Evolutionary conservation across 2,329 filamentous ascomycete genomes (phyloP), one percentile per base, ranked within the genome.

Genomic region (Sporothrix brunneoviolacea): DNA sequence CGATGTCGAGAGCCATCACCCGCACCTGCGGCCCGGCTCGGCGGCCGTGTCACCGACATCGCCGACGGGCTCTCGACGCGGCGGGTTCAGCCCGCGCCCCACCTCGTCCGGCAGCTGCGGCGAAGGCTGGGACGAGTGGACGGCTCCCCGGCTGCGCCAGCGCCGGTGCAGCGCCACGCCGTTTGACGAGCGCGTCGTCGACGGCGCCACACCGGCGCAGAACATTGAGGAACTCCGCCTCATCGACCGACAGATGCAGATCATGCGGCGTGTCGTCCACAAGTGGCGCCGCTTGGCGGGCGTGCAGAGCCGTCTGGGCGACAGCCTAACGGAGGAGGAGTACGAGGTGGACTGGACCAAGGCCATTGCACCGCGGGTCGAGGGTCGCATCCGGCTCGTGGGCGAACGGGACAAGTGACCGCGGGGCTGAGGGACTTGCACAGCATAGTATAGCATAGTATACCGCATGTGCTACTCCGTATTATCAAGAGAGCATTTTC

Each of bases 331-430:
- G 51, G 72, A 81, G 45, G 75, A 70, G 1, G 81, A 82, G 54
- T 72, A 72, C 39, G 76, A 82, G 45, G 81, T 85, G 28, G 76
- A 84, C 56, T 95, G 89, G 88, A 91, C 88, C 8, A 80, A 79
- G 54, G 84, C 87, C 2, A 91, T 95, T 64, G 80, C 84, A 50
- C 90, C 90, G 1, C 76, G 77, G 51, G 54, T 91, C 8, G 89
- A 95, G 63, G 88, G 88, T 1, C 77, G 89, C 42, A 94, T 95
- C 37, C 65, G 63, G 28, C 76, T 75, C 64, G 61, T 75, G 3
- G 56, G 52, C 2, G 8, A 46, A 7, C 8, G 9, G n/a, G 8
- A 6, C 4, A 33, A 22, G 13, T 18, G 10, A n/a, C n/a, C n/a
- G n/a, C n/a, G n/a, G n/a, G n/a, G n/a, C n/a, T n/a, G n/a, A n/a